Evolutionary conservation across 23 red algal species (phyloP), one percentile per base, ranked within the genome.

Genomic region (Cyanidium caldarium): DNA sequence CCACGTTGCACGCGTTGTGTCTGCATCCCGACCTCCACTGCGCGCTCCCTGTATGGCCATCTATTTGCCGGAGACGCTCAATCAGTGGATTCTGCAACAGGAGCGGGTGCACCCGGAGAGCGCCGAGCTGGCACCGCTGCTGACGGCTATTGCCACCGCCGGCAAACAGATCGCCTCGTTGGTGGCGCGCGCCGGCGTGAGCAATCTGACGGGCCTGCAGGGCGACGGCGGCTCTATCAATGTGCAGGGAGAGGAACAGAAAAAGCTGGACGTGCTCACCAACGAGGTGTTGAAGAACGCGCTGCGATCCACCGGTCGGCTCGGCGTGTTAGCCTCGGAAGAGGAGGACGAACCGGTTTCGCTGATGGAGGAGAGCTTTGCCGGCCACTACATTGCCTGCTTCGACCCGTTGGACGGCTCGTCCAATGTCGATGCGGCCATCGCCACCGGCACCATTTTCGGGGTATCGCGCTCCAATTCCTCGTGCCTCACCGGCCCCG

Each of bases 261-360:
- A 95, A 67, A 95, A 95, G 72, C 78, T 95, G 33, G 90, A 95
- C 68, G 83, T 95, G 35, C 68, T 95, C 14, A 82, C 83, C 0
- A 95, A 95, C 42, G 82, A 95, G 70, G 90, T 95, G 41, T 70
- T 95, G 16, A 95, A 95, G 79, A 88, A 95, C 76, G 83, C 90
- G 1, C 69, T 95, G 31, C 75, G 81, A 3, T 95, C 73, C 45
- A 81, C 84, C 21, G 90, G 90, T 23, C 87, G 87, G 45, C 78
- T 95, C 77, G 90, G 90, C 21, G 68, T 95, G 12, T 83, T 95
- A 38, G 90, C 90, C 14, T 84, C 78, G 1, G 90, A 95, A 56
- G 90, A 95, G 66, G 90, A 95, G 65, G 83, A 95, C 34, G 83
- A 87, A 67, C 90, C 90, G n/a, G 90, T 95, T n/a, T 61, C 70